Conservation (phyloP, 768 basidiomycete genomes). For the Inosperma sp. region DNA sequence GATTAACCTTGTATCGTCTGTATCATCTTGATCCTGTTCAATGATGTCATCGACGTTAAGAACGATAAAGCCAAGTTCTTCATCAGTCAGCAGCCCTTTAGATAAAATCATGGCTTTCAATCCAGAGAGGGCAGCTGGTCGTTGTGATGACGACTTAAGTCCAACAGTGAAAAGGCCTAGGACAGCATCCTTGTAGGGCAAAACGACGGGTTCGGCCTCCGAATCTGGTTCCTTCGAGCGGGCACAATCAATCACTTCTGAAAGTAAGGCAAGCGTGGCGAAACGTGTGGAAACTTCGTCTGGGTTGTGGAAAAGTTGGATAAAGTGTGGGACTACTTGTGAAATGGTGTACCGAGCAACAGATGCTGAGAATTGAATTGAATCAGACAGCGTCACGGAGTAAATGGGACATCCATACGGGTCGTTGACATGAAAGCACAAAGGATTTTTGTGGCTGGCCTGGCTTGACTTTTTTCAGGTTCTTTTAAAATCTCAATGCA, state of each 20-base stretch:
- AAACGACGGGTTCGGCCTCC: slow-evolving; percentile 37
- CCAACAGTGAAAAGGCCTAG: slow-evolving; percentile 61
- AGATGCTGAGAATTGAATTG: slow-evolving; percentile 43
- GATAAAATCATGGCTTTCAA: slow-evolving; percentile 66
- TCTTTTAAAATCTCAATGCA: slow-evolving; percentile 77
- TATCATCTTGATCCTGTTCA: slow-evolving; percentile 44
- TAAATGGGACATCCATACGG: slow-evolving; percentile 44
- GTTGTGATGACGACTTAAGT: slow-evolving; percentile 46
- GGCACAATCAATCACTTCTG: slow-evolving; percentile 56
- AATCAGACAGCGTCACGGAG: not conserved
- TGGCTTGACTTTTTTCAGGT: slow-evolving; percentile 91
- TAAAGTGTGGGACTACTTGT: slow-evolving; percentile 70
- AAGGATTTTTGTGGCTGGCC: slow-evolving; percentile 80
- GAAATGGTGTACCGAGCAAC: slow-evolving; percentile 64
- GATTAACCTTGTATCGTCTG: slow-evolving; percentile 51
- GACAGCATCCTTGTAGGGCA: slow-evolving; percentile 70
- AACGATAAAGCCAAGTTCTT: slow-evolving; percentile 78
- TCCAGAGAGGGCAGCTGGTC: slow-evolving; percentile 58
- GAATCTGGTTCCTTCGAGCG: slow-evolving; percentile 29
- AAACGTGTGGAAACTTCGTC: slow-evolving; percentile 64
- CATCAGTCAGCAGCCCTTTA: slow-evolving; percentile 53
- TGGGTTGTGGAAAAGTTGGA: slow-evolving; percentile 67
- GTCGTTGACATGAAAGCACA: slow-evolving; percentile 75
- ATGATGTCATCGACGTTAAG: slow-evolving; percentile 71
- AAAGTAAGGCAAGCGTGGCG: slow-evolving; percentile 60